Percentiles rank a stretch among this genome's conserved stretches.
Conservation (phyloP, 2,329 filamentous ascomycete genomes). For the Stemphylium vesicarium region DNA sequence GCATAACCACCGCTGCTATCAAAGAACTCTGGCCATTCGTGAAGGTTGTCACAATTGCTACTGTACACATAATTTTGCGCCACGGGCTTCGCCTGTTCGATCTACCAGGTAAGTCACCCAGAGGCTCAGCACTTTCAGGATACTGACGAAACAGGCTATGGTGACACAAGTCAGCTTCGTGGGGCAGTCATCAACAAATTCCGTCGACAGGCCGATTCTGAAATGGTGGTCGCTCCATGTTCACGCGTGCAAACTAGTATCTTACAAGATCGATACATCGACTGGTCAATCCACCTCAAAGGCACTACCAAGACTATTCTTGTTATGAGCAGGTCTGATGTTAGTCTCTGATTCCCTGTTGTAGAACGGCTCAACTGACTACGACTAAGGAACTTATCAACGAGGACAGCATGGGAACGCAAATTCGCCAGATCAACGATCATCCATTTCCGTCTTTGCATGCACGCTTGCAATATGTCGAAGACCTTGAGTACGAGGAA, state of each 20-base stretch:
- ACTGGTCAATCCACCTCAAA: slow-evolving; percentile 10
- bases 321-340: slow-evolving; percentile 20
- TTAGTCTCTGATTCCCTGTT: neutral
- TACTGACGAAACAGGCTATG: too few relatives aligned
- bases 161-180: slow-evolving; percentile 23
- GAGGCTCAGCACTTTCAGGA: too few relatives aligned
- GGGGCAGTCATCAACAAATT: slow-evolving; percentile 12
- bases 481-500: too few relatives aligned
- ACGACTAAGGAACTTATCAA: slow-evolving; percentile 11
- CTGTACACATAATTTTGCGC: slow-evolving; percentile 15
- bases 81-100: slow-evolving; percentile 17
- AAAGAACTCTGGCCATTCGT: slow-evolving; percentile 23
- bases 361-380: too few relatives aligned
- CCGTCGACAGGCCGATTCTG: slow-evolving; percentile 16
- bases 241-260: slow-evolving; percentile 6
- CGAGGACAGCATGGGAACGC: too few relatives aligned
- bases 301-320: slow-evolving; percentile 14
- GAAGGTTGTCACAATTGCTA: slow-evolving; percentile 10
- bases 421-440: too few relatives aligned
- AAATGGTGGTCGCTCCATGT: slow-evolving; percentile 18
- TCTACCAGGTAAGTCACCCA: slow-evolving; percentile 23
- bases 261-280: slow-evolving; percentile 7
- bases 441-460: too few relatives aligned
- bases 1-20: too few relatives aligned
- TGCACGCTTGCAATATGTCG: too few relatives aligned